Evolutionary conservation across 176 grass and related monocot genomes (phyloP).

Genomic region (Alloteropsis semialata): DNA sequence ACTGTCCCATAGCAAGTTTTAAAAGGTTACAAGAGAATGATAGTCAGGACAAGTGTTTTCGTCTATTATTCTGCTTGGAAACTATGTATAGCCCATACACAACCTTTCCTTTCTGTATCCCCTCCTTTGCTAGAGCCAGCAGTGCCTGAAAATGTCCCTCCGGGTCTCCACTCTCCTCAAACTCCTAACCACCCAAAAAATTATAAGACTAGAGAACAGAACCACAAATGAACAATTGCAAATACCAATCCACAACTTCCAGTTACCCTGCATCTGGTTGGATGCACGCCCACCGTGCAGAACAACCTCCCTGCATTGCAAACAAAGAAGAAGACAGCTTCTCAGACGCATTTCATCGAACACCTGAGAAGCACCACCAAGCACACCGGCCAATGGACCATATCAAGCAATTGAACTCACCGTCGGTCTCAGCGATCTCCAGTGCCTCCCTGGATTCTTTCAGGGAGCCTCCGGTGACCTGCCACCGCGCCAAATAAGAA

Average conservation of each 20-base stretch:
- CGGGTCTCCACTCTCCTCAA: slow-evolving; percentile 88
- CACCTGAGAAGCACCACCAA: slow-evolving; percentile 24
- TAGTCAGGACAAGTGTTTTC: neutral
- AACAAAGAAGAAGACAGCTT: neutral
- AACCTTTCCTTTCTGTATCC: slow-evolving; percentile 88
- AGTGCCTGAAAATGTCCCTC: slow-evolving; percentile 82
- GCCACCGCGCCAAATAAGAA: neutral
- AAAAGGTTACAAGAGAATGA: neutral
- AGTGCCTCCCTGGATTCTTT: slow-evolving; percentile 89
- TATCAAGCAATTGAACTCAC: slow-evolving; percentile 24
- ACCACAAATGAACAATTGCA: neutral
- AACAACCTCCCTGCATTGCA: slow-evolving; percentile 71
- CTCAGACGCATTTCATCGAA: slow-evolving; percentile 48
- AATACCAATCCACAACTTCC: neutral
- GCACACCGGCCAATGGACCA: neutral
- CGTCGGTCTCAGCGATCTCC: slow-evolving; percentile 81
- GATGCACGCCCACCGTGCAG: slow-evolving; percentile 92
- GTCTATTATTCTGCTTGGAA: neutral
- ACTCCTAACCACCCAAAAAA: slow-evolving; percentile 63
- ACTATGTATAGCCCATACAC: neutral
- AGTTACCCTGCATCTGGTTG: slow-evolving; percentile 87
- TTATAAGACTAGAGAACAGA: neutral
- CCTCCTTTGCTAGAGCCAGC: slow-evolving; percentile 66
- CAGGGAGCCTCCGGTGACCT: slow-evolving; percentile 90
- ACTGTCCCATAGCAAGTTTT: neutral